These are phyloP conservation scores for Pyrus hybrid DNA, from an alignment of 331 rosid species.

Conservation along the genomic window DNA sequence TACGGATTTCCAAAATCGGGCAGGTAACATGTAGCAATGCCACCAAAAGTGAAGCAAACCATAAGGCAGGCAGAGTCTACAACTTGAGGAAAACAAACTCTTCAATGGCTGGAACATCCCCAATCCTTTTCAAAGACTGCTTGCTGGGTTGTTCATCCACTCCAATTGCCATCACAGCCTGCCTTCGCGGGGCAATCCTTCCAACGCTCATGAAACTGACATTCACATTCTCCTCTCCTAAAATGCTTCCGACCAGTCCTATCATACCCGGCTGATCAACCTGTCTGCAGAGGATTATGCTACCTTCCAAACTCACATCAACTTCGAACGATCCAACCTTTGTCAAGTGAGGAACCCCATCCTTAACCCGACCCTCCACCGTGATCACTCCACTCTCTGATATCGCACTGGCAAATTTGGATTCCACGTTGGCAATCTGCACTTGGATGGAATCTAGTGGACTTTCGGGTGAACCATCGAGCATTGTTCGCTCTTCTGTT, in stretches of 20 bases:
- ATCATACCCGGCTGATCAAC: conserved; percentile 99
- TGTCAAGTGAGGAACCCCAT: conserved; percentile 82
- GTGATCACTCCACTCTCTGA: conserved; percentile 78
- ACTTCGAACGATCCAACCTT: conserved; percentile 96
- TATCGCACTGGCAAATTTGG: conserved; percentile 86
- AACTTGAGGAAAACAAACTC: conserved; percentile 90
- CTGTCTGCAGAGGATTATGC: conserved; percentile 85
- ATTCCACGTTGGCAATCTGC: conserved; percentile 93
- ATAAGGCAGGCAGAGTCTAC: conserved; percentile 21
- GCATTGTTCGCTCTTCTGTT: conserved; percentile 66
- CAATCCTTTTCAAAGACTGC: conserved; percentile 70
- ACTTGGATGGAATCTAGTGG: conserved; percentile 82
- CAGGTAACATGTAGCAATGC: neutral
- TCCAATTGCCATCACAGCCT: conserved; percentile 98
- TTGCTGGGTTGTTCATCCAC: conserved; percentile 83
- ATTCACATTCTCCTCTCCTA: conserved; percentile 89
- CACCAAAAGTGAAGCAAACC: conserved; percentile 7
- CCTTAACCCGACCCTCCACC: conserved; percentile 89
- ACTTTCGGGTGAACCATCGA: conserved; percentile 85
- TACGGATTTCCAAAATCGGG: conserved; percentile 35
- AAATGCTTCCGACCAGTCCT: conserved; percentile 73
- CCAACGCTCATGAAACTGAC: conserved; percentile 95
- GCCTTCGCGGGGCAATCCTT: conserved; percentile 94
- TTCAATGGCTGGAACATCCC: conserved; percentile 77
- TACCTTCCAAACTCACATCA: conserved; percentile 94